Evolutionary conservation across 2,329 filamentous ascomycete species (phyloP).

Genomic region (Beauveria scarabaeidicola): DNA sequence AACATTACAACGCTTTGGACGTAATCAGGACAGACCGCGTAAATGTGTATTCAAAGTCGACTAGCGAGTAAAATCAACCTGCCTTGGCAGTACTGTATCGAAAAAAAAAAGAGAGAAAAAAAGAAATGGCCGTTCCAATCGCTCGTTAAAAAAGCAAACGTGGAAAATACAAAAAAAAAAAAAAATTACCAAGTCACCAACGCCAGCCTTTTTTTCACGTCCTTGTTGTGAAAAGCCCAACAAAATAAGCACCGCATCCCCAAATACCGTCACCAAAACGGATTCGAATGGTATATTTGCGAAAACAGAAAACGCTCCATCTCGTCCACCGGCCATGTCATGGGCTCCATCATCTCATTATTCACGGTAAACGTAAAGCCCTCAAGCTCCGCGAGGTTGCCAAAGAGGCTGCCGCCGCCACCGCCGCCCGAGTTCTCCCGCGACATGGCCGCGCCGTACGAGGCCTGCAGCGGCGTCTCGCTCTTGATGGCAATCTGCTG

Average conservation of each 20-base stretch:
- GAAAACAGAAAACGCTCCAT: slow-evolving; percentile 16
- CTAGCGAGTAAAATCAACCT: not conserved
- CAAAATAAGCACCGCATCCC: not conserved
- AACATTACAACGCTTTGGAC: too few relatives aligned
- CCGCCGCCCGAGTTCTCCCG: not conserved
- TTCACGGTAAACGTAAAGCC: slow-evolving; percentile 2
- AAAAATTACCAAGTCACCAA: not conserved
- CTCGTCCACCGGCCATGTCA: slow-evolving; percentile 15
- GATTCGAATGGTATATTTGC: slow-evolving; percentile 43
- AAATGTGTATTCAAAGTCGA: not conserved
- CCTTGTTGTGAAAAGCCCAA: not conserved
- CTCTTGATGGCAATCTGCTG: not conserved
- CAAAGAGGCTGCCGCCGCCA: not conserved
- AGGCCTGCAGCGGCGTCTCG: slow-evolving; percentile 3
- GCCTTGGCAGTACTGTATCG: not conserved
- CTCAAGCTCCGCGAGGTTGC: not conserved
- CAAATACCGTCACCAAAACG: slow-evolving; percentile 42
- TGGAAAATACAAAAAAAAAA: not conserved
- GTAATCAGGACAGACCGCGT: too few relatives aligned
- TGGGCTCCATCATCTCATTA: slow-evolving; percentile 8
- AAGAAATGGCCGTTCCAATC: not conserved
- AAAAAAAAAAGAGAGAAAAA: not conserved
- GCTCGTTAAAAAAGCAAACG: not conserved
- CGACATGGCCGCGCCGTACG: slow-evolving; percentile 6
- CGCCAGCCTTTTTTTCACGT: not conserved